phyloP scores from a whole-genome alignment of 2,329 filamentous ascomycete genomes.

The Cladosporium austrohemisphaericum region DNA sequence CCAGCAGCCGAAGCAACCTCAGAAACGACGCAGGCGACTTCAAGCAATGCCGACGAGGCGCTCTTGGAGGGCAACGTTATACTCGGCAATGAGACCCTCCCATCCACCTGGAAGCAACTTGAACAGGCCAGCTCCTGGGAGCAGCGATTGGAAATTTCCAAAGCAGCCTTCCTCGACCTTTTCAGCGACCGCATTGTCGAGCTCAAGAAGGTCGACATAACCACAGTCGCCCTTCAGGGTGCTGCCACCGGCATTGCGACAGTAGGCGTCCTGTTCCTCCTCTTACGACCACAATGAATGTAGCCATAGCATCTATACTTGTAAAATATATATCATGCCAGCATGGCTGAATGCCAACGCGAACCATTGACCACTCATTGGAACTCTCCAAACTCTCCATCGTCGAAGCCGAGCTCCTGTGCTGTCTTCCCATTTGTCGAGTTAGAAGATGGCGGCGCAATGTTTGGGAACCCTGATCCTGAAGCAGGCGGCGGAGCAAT shows the following conservation, averaged over 20 bases:
- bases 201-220: slow-evolving; percentile 45
- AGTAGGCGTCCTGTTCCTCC: slow-evolving; percentile 34
- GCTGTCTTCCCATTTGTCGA: slow-evolving; percentile 31
- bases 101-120: slow-evolving; percentile 4
- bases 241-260: slow-evolving; percentile 40
- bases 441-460: slow-evolving; percentile 66
- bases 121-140: slow-evolving; percentile 9
- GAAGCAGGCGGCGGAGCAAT: slow-evolving; percentile 67
- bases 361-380: slow-evolving; percentile 38
- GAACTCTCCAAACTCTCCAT: slow-evolving; percentile 87
- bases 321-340: slow-evolving; percentile 3
- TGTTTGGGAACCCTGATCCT: slow-evolving; percentile 52
- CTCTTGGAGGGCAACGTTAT: neutral
- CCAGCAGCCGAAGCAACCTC: neutral
- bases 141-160: slow-evolving; percentile 15
- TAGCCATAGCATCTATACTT: slow-evolving; percentile 11
- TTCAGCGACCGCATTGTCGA: slow-evolving; percentile 45
- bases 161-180: slow-evolving; percentile 26
- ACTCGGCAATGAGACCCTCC: neutral
- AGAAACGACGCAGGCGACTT: neutral
- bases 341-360: neutral
- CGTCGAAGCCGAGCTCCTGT: slow-evolving; percentile 73
- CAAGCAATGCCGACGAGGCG: neutral
- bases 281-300: slow-evolving; percentile 27
- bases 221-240: slow-evolving; percentile 43